Evolutionary conservation across 2,329 filamentous ascomycete genomes (phyloP), one percentile per base, ranked within the genome.

Genomic region (Trichoderma arundinaceum): DNA sequence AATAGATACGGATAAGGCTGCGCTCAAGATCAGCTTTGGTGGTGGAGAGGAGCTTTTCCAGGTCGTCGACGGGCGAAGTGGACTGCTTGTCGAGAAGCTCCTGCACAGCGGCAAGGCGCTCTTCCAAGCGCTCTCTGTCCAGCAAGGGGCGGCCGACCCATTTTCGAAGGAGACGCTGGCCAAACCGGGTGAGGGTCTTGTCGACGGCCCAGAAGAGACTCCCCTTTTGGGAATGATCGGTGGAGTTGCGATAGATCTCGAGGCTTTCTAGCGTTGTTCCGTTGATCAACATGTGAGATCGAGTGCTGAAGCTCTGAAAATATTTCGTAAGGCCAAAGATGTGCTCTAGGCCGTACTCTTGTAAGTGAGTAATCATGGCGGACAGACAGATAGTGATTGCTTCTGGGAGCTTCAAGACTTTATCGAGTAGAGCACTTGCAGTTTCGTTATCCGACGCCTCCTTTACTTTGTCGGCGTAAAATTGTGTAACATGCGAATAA

Each of bases 291-390:
- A 99, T 98, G 74, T 98, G 94, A 13, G 94, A 94, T 43, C 94
- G 85, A 7, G 94, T 92, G 71, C 92, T 97, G 79, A 99, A 99
- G 2, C 93, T 92, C 71, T 97, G 90, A 74, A 99, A 99, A 79
- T 98, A 97, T 72, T 96, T 97, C 1, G 95, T 98, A 49, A 99
- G 81, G 73, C 97, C 91, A 72, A 99, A 97, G 61, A 99, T 92
- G 80, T 98, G 93, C 76, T 98, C 91, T 19, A 99, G 83, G 0
- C 93, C 93, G 75, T 97, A 99, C 69, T 97, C 94, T 17, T 88
- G 89, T 71, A 99, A 82, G 73, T 99, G 94, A 1, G 86, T 92
- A 71, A 99, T 98, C 94, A 99, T 97, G 10, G 94, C 91, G 4
- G 95, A 97, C 13, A 99, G 84, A 77, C 95, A 99, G 46, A 97